Percentiles rank a stretch among this genome's conserved stretches.
Evolutionary conservation across 2,329 filamentous ascomycete species (phyloP).

Genomic region (Nigrospora osmanthi): DNA sequence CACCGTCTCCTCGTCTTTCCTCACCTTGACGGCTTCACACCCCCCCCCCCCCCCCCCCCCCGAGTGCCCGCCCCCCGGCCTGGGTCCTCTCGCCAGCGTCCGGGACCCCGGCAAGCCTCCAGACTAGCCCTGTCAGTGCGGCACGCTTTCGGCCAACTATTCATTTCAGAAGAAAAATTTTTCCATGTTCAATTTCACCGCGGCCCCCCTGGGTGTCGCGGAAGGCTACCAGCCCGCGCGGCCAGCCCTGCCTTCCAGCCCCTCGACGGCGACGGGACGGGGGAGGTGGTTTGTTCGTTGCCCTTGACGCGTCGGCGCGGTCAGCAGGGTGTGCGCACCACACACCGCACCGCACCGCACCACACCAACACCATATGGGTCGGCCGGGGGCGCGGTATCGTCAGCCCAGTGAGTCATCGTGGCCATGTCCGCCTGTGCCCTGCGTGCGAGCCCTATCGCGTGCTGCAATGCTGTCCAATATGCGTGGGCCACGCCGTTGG

Average conservation of each 20-base stretch:
- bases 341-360: background rate
- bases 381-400: background rate
- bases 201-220: slow-evolving; percentile 3
- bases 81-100: background rate
- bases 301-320: slow-evolving; percentile 5
- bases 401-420: background rate
- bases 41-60: background rate
- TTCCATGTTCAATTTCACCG: slow-evolving; percentile 4
- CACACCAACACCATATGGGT: background rate
- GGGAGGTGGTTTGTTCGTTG: slow-evolving; percentile 4
- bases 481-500: slow-evolving; percentile 4
- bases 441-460: slow-evolving; percentile 4
- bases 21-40: background rate
- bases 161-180: slow-evolving; percentile 18
- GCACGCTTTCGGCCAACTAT: slow-evolving; percentile 8
- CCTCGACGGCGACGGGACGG: too few species aligned
- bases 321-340: background rate
- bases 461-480: slow-evolving; percentile 22
- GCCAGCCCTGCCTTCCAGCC: background rate
- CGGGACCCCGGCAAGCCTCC: slow-evolving; percentile 5
- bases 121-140: slow-evolving; percentile 8
- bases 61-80: background rate
- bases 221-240: too few species aligned
- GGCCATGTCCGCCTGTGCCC: slow-evolving; percentile 7
- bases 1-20: background rate